Conservation (phyloP, 352 stramenopile species). For the Phytopythium boreale region DNA sequence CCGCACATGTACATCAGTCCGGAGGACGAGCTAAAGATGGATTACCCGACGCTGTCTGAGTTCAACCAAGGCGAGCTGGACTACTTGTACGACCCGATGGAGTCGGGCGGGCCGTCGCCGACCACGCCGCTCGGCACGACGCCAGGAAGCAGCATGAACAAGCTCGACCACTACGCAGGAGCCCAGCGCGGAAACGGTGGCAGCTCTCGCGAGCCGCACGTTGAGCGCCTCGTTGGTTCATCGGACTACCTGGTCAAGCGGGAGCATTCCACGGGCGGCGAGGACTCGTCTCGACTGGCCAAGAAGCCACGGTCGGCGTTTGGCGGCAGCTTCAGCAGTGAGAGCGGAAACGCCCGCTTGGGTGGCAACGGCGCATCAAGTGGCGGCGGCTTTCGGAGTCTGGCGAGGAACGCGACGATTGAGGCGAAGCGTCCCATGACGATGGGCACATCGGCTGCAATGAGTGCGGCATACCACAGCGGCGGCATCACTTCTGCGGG, state of each 20-base stretch:
- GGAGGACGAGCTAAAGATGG: slow-evolving; percentile 77
- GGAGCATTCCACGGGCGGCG: slow-evolving; percentile 11
- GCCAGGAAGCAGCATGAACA: slow-evolving; percentile 20
- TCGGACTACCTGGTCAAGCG: slow-evolving; percentile 34
- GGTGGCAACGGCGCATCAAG: not conserved
- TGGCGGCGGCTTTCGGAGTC: slow-evolving; percentile 27
- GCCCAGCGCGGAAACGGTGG: slow-evolving; percentile 14
- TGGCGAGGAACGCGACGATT: slow-evolving; percentile 33
- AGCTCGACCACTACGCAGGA: slow-evolving; percentile 25
- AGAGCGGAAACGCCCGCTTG: slow-evolving; percentile 12
- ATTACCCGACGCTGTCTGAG: slow-evolving; percentile 59
- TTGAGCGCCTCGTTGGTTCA: slow-evolving; percentile 36
- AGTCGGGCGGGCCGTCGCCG: slow-evolving; percentile 35
- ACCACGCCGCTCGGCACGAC: slow-evolving; percentile 38
- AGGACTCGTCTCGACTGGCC: slow-evolving; percentile 5
- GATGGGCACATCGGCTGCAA: slow-evolving; percentile 11
- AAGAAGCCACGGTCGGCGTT: slow-evolving; percentile 10
- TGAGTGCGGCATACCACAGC: slow-evolving; percentile 16
- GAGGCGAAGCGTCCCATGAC: slow-evolving; percentile 31
- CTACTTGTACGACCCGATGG: slow-evolving; percentile 65
- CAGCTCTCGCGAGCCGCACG: slow-evolving; percentile 27
- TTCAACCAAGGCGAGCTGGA: slow-evolving; percentile 76
- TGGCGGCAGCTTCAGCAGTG: slow-evolving; percentile 4
- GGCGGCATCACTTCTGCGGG: not conserved
- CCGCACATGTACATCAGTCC: slow-evolving; percentile 31